These are phyloP conservation scores for Clonostachys rosea DNA, from an alignment of 2,329 filamentous ascomycete genomes.

Conservation along the genomic window DNA sequence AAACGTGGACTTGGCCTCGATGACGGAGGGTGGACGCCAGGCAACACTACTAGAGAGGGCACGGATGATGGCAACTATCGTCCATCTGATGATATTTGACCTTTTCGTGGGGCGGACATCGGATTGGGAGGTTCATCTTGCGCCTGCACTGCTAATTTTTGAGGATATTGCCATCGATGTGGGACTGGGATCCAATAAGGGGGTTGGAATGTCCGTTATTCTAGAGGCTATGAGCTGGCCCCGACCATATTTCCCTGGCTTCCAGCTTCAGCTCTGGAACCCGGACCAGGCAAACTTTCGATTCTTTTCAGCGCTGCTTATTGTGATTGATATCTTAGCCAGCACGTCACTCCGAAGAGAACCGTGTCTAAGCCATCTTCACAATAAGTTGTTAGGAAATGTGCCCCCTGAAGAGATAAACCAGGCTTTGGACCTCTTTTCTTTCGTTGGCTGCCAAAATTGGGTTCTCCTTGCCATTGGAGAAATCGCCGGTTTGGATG, in stretches of 20 bases:
- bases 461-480: not conserved
- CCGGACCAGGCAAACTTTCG: not conserved
- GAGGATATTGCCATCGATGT: not conserved
- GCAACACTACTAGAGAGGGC: not conserved
- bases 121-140: not conserved
- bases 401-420: not conserved
- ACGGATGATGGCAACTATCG: not conserved
- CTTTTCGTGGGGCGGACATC: not conserved
- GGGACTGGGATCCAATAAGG: not conserved
- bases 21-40: not conserved
- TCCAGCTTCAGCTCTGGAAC: not conserved
- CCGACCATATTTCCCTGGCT: not conserved
- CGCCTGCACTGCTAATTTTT: not conserved
- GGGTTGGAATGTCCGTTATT: not conserved
- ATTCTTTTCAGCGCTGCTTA: not conserved
- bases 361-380: not conserved
- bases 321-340: not conserved
- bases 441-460: not conserved
- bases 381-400: not conserved
- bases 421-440: not conserved
- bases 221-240: not conserved
- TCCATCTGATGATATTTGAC: not conserved
- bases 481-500: not conserved
- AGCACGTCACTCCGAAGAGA: not conserved
- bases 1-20: not conserved